Conservation (phyloP, 148 eudicot genomes). For the Gaultheria prostrata region DNA sequence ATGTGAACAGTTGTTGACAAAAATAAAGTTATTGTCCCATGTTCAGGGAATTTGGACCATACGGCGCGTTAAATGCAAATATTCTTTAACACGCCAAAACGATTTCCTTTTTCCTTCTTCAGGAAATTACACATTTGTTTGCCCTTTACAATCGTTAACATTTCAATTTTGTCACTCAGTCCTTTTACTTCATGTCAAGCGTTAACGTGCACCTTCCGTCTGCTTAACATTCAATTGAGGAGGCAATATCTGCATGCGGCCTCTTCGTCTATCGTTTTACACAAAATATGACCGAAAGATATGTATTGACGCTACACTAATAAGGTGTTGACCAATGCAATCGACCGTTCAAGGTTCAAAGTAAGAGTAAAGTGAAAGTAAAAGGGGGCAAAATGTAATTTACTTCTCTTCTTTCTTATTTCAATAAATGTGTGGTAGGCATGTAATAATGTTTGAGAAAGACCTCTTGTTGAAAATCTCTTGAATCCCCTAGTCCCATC, state of each 20-base stretch:
- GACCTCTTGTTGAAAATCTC: too few species aligned
- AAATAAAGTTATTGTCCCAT: not conserved
- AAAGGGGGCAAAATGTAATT: not conserved
- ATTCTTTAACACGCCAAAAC: not conserved
- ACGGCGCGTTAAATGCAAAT: not conserved
- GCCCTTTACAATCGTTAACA: not conserved
- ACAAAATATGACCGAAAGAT: not conserved
- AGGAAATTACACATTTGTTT: not conserved
- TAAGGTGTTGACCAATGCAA: not conserved
- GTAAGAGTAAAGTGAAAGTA: not conserved
- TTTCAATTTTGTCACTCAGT: not conserved
- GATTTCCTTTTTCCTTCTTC: not conserved
- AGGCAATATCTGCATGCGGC: not conserved
- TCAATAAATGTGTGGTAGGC: too few species aligned
- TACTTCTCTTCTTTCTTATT: not conserved
- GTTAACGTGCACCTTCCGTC: not conserved
- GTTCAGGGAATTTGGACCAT: slow-evolving; percentile 1
- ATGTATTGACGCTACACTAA: not conserved
- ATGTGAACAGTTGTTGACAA: not conserved
- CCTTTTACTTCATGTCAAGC: not conserved
- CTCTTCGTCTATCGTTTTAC: not conserved
- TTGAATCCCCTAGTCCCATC: too few species aligned
- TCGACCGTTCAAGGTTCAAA: not conserved
- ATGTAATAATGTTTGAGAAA: too few species aligned
- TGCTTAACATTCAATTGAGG: not conserved